A percentile compares a stretch with the other conserved stretches of the same genome.
Conservation (phyloP, 768 basidiomycete species). For the Agaricus blazei region DNA sequence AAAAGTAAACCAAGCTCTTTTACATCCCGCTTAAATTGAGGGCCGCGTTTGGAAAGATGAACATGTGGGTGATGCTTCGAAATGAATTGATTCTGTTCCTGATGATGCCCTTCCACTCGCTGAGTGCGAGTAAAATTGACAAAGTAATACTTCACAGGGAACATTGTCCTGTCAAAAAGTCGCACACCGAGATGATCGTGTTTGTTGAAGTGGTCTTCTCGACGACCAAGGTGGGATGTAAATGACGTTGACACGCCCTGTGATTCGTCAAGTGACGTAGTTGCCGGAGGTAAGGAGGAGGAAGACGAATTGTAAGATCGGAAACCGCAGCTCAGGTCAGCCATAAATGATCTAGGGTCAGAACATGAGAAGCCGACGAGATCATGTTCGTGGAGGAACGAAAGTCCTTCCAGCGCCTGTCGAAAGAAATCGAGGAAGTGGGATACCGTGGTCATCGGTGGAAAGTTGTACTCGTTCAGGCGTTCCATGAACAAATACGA, state of each 20-base stretch:
- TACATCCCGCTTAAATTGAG: constrained; percentile 32
- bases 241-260: background rate
- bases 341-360: constrained; percentile 34
- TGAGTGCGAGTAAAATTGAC: constrained; percentile 21
- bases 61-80: background rate
- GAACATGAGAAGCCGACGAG: constrained; percentile 32
- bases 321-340: constrained; percentile 32
- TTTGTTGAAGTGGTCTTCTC: background rate
- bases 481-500: constrained; percentile 41
- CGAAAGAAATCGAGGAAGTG: constrained; percentile 48
- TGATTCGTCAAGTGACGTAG: background rate
- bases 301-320: constrained; percentile 2
- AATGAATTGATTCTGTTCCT: background rate
- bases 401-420: constrained; percentile 45
- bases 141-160: constrained; percentile 36
- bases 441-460: constrained; percentile 39
- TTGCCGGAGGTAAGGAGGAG: background rate
- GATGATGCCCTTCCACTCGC: constrained; percentile 9
- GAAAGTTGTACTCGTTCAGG: constrained; percentile 38
- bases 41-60: constrained; percentile 10
- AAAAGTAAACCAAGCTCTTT: constrained; percentile 36
- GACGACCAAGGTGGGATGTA: background rate
- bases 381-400: constrained; percentile 43
- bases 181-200: constrained; percentile 11
- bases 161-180: constrained; percentile 29